These are phyloP conservation scores for Fraxinus americana DNA, from an alignment of 257 asterid species.

Conservation along the genomic window DNA sequence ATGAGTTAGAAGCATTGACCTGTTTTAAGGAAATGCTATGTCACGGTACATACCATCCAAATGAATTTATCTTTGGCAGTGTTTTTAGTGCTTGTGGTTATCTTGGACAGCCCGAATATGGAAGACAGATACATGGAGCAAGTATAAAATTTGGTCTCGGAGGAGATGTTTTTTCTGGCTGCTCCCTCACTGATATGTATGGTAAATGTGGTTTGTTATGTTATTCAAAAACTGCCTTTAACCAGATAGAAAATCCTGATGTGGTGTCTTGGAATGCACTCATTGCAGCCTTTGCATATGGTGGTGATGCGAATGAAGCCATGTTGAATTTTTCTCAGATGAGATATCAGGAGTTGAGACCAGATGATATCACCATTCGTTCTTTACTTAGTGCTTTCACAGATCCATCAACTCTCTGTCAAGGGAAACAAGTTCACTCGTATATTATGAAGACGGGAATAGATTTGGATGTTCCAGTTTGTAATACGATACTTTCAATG, in stretches of 20 bases:
- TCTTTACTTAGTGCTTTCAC: constrained; percentile 67
- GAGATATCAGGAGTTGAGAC: constrained; percentile 50
- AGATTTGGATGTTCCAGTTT: constrained; percentile 50
- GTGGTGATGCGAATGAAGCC: constrained; percentile 58
- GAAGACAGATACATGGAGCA: constrained; percentile 65
- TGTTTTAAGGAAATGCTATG: constrained; percentile 64
- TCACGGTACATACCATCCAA: constrained; percentile 45
- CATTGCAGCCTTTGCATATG: constrained; percentile 59
- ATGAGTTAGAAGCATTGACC: constrained; percentile 53
- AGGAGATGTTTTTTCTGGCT: constrained; percentile 57
- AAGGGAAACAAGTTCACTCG: constrained; percentile 69
- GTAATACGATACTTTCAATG: constrained; percentile 67
- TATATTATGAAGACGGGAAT: constrained; percentile 54
- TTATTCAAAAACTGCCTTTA: constrained; percentile 60
- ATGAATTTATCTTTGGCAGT: constrained; percentile 70
- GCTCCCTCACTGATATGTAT: constrained; percentile 79
- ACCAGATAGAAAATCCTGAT: constrained; percentile 61
- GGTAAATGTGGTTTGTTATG: constrained; percentile 62
- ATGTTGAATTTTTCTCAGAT: constrained; percentile 52
- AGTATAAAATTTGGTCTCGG: constrained; percentile 58
- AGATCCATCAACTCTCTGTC: constrained; percentile 40
- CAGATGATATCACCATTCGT: constrained; percentile 66
- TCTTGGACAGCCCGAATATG: constrained; percentile 50
- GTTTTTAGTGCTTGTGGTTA: constrained; percentile 66
- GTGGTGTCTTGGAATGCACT: constrained; percentile 72